Evolutionary conservation across 352 stramenopile genomes (phyloP), one percentile per base, ranked within the genome.

Genomic region (Pythium coloratum): DNA sequence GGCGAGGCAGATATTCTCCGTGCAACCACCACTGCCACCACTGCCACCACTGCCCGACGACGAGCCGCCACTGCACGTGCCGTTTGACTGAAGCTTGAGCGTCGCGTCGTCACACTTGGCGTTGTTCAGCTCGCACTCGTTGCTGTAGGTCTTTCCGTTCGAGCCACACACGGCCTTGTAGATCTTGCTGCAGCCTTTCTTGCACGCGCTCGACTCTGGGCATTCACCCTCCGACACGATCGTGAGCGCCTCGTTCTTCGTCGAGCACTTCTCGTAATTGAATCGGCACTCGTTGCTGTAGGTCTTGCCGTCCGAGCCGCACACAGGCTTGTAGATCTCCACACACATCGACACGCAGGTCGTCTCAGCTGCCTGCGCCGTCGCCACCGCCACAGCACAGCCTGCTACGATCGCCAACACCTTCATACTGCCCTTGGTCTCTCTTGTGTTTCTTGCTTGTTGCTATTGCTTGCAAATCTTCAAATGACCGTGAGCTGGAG

Each of bases 251-350:
- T 58, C 24, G 56, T 72, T 54, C 26, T 68, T 70, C 49, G 55
- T 67, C 9, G 62, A 67, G 50, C 69, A 76, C 59, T 72, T 68
- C 20, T 68, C 51, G 56, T 63, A 69, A 20, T 76, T 42, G 44
- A 76, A 69, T 20, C 30, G 2, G 42, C 69, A 76, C 56, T 72
- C 33, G 64, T 76, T 76, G 33, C 63, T 42, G 69, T 76, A 76
- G 2, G 62, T 70, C 68, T 75, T 67, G 59, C 62, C 62, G 26
- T 75, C 63, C 6, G 68, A 75, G 38, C 59, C 69, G 49, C 69
- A 76, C 53, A 76, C 69, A 9, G 69, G 69, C 49, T 68, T 68
- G 69, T 68, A 69, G 44, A 72, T 66, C 59, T 76, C 60, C 5
- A 13, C 13, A 42, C 69, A 76, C 59, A 20, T 57, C 13, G 57